Evolutionary conservation across 345 rosid species (phyloP).

Genomic region (Arabis hirsuta): DNA sequence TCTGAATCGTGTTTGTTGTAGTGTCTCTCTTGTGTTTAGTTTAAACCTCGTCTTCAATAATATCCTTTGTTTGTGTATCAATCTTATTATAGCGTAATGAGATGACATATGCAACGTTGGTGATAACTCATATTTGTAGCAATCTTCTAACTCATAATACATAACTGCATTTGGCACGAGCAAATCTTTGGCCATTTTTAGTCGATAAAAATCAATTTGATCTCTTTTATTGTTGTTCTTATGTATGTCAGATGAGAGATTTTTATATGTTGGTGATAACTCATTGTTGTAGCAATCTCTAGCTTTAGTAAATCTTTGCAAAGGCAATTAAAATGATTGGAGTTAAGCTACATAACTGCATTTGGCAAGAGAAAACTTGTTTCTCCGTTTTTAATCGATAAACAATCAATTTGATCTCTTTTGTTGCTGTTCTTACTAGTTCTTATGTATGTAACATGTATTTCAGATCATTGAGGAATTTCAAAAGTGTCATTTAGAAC

Average conservation of each 20-base stretch:
- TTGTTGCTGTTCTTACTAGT: not conserved
- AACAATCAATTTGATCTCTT: not conserved
- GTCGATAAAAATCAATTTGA: too few relatives aligned
- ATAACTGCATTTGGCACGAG: too few relatives aligned
- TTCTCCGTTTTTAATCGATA: not conserved
- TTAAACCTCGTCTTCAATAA: not conserved
- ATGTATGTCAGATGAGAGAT: too few relatives aligned
- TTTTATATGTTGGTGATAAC: not conserved
- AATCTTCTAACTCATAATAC: too few relatives aligned
- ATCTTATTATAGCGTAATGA: not conserved
- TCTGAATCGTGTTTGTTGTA: not conserved
- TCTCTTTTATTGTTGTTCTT: too few relatives aligned
- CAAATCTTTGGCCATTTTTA: too few relatives aligned
- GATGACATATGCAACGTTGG: not conserved
- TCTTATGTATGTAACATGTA: conserved; percentile 7
- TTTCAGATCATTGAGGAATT: conserved; percentile 82
- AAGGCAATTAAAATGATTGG: too few relatives aligned
- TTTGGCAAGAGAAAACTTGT: not conserved
- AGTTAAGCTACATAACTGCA: not conserved
- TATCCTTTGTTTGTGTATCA: not conserved
- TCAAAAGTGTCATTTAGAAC: conserved; percentile 85
- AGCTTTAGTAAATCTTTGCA: not conserved
- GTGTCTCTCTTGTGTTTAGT: not conserved
- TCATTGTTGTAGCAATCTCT: not conserved
- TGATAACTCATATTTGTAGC: not conserved